These are phyloP conservation scores for Globisporangium uncinulatum DNA, from an alignment of 352 stramenopile genomes.

Conservation along the genomic window DNA sequence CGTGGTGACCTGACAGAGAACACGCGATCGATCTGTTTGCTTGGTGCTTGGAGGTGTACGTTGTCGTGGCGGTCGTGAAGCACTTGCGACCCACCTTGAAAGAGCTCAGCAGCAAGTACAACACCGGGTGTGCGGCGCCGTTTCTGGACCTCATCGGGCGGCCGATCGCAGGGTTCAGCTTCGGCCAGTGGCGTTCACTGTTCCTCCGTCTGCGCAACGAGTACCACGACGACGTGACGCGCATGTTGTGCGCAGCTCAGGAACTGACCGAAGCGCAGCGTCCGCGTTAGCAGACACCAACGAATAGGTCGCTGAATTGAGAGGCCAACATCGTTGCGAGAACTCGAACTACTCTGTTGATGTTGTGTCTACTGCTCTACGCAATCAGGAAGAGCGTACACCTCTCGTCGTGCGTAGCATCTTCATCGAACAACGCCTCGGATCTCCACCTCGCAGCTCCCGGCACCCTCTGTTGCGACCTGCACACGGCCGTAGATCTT, in stretches of 20 bases:
- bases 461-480: slow-evolving; percentile 50
- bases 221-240: slow-evolving; percentile 36
- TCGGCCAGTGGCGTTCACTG: slow-evolving; percentile 28
- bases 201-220: slow-evolving; percentile 41
- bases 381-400: too few species aligned
- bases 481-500: slow-evolving; percentile 31
- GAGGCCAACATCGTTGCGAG: too few species aligned
- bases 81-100: slow-evolving; percentile 43
- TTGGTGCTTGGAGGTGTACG: slow-evolving; percentile 36
- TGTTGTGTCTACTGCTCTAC: too few species aligned
- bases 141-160: slow-evolving; percentile 30
- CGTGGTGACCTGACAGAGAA: neutral
- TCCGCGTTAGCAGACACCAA: too few species aligned
- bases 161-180: slow-evolving; percentile 44
- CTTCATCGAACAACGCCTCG: slow-evolving; percentile 35
- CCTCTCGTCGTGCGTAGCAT: neutral
- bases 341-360: too few species aligned
- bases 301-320: neutral
- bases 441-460: slow-evolving; percentile 42
- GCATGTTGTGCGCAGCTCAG: slow-evolving; percentile 10
- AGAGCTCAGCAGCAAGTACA: slow-evolving; percentile 20
- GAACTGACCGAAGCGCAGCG: too few species aligned
- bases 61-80: slow-evolving; percentile 35
- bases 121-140: slow-evolving; percentile 17
- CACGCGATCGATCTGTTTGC: neutral